Percentiles rank a stretch among this genome's conserved stretches.
Evolutionary conservation across 768 basidiomycete species (phyloP).

Genomic region (Leccinum disarticulatum): DNA sequence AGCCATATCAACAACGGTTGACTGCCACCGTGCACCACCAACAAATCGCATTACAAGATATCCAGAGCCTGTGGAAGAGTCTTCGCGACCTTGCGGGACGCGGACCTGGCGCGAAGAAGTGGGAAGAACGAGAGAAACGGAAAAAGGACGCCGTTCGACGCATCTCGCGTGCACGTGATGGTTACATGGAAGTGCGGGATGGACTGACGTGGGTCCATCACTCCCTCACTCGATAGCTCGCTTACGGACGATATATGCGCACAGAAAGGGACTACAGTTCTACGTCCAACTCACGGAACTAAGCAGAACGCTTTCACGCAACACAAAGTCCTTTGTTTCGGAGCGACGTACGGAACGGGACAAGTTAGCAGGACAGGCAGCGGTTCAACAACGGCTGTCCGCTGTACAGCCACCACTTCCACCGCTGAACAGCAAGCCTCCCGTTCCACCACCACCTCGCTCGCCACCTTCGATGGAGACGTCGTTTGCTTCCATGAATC

Average conservation of each 20-base stretch:
- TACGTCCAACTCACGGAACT: conserved; percentile 78
- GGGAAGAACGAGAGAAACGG: conserved; percentile 78
- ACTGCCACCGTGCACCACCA: conserved; percentile 78
- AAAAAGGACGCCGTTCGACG: conserved; percentile 73
- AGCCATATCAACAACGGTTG: conserved; percentile 84
- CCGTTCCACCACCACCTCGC: conserved; percentile 46
- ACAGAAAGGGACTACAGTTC: conserved; percentile 85
- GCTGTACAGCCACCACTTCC: conserved; percentile 37
- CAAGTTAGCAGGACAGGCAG: conserved; percentile 62
- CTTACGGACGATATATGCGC: conserved; percentile 5
- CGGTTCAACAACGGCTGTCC: conserved; percentile 66
- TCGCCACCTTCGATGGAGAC: conserved; percentile 42
- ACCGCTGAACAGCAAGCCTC: conserved; percentile 48
- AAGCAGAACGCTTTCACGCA: conserved; percentile 53
- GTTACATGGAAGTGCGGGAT: conserved; percentile 83
- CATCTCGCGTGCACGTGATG: conserved; percentile 75
- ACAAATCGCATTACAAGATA: conserved; percentile 68
- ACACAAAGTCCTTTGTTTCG: conserved; percentile 60
- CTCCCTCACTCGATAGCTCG: not conserved
- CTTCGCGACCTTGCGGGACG: conserved; percentile 68
- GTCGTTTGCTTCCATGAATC: conserved; percentile 57
- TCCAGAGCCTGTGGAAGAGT: conserved; percentile 69
- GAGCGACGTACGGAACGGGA: conserved; percentile 71
- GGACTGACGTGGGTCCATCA: conserved; percentile 68
- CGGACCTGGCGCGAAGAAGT: conserved; percentile 73